A percentile compares a stretch with the other conserved stretches of the same genome.
phyloP scores from a whole-genome alignment of 78 protist species.

The Emiliania huxleyi region DNA sequence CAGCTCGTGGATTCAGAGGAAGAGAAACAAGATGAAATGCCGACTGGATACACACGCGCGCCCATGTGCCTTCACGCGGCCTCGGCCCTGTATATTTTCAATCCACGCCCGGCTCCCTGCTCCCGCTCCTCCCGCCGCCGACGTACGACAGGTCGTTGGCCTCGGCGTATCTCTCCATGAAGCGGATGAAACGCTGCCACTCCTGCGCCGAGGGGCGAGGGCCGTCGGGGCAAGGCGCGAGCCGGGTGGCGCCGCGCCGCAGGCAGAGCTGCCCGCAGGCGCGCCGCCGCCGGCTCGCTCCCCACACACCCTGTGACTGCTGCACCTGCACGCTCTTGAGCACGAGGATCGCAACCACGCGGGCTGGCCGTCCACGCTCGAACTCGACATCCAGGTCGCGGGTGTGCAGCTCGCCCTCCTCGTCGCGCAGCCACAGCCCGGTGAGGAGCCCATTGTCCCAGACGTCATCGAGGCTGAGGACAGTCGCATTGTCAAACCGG shows the following conservation, averaged over 20 bases:
- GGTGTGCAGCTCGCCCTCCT: not conserved
- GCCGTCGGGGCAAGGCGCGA: no score
- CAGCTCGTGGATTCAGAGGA: no score
- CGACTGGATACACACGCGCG: no score
- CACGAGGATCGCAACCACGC: not conserved
- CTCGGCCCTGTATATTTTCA: no score
- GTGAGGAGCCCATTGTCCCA: not conserved
- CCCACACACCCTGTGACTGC: no score
- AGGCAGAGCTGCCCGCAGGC: no score
- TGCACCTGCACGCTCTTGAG: not conserved
- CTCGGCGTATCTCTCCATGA: not conserved
- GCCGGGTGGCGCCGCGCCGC: no score
- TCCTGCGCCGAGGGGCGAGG: not conserved
- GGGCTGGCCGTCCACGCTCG: not conserved
- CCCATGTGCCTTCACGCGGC: no score
- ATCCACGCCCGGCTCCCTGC: no score
- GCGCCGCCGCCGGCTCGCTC: no score
- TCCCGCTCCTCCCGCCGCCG: no score
- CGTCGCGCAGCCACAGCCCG: not conserved
- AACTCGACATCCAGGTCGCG: not conserved
- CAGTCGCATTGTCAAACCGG: not conserved
- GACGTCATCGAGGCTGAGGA: not conserved
- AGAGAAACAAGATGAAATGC: no score
- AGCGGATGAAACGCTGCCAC: not conserved
- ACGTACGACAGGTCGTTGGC: not conserved